Base-by-base conservation (phyloP, 1,284 basidiomycete genomes). In the Naganishia sp. region DNA sequence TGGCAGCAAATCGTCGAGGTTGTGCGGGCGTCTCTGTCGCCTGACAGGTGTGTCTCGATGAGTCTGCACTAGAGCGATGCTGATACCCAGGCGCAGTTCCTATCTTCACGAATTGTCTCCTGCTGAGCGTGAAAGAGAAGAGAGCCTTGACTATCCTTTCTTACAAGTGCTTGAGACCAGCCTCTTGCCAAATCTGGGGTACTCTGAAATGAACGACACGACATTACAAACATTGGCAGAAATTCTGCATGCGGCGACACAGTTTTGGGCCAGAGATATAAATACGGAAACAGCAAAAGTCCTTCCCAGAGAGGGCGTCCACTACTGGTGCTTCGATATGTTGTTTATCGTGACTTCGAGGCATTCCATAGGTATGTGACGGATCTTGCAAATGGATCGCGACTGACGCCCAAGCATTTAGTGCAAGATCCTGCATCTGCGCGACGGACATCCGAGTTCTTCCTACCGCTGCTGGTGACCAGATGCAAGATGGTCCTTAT, bases 281-380 rank as follows among this genome's bases (percentile, higher is more conserved):
- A 33, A 43, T 16, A 28, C 36, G 36, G 59, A 75, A 80, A 39
- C 31, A 39, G 44, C 45, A 23, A n/a, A 64, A 15, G 78, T 86
- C 28, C 80, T 88, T 46, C 86, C 88, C 0, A 83, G 90, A 55
- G 94, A 98, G 77, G 82, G 89, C 10, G 92, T 94, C 74, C 88
- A 90, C 9, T 96, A 93, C 79, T 97, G 94, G 93, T 93, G 90
- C 72, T 89, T 97, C 69, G 92, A 96, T 73, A 79, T 95, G 28
- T 78, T 98, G 18, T 93, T 96, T 25, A 57, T 63, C 55, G 50
- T 52, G 25, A 63, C 55, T 6, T 53, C 59, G 3, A 44, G 55
- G 25, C 49, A 55, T 46, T 60, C 64, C 7, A 59, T 59, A 39
- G 64, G 55, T 66, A 5, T 43, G 53, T 52, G 18, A 33, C 28